Evolutionary conservation across 2,329 filamentous ascomycete genomes (phyloP).

Genomic region (Pyrenophora tritici-repentis): DNA sequence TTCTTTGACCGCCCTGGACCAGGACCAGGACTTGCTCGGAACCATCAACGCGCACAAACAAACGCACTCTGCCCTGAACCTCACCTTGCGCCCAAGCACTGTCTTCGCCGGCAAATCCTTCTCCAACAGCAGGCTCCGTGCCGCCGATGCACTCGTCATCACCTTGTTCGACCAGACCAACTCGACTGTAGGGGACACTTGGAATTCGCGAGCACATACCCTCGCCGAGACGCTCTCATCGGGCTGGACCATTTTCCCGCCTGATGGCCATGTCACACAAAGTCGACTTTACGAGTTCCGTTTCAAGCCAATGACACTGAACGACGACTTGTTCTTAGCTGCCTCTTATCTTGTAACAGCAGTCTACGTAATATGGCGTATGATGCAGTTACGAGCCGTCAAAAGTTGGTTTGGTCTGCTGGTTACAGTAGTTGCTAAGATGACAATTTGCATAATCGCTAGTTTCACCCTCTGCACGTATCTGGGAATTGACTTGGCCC

Average conservation of each 20-base stretch:
- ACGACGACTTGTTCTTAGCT: constrained; percentile 67
- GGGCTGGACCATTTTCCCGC: constrained; percentile 69
- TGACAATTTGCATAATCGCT: constrained; percentile 73
- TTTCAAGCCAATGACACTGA: constrained; percentile 72
- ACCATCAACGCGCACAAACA: constrained; percentile 71
- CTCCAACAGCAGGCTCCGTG: constrained; percentile 67
- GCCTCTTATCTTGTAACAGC: constrained; percentile 68
- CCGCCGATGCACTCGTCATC: constrained; percentile 78
- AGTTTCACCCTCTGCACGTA: constrained; percentile 81
- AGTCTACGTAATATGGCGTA: constrained; percentile 67
- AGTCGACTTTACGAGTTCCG: constrained; percentile 78
- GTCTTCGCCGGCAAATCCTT: constrained; percentile 84
- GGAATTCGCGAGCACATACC: constrained; percentile 64
- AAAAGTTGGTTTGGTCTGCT: constrained; percentile 77
- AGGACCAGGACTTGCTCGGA: constrained; percentile 66
- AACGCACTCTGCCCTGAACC: constrained; percentile 69
- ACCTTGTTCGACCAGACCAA: constrained; percentile 72
- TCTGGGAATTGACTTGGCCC: constrained; percentile 74
- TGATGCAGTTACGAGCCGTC: constrained; percentile 73
- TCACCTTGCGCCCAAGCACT: constrained; percentile 76
- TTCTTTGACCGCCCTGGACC: constrained; percentile 61
- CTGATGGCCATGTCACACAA: constrained; percentile 58
- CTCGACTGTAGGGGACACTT: constrained; percentile 66
- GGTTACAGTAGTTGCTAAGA: constrained; percentile 71
- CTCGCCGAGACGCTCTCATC: constrained; percentile 57